Base-by-base conservation (phyloP, 768 basidiomycete genomes). In the Mycena galericulata region DNA sequence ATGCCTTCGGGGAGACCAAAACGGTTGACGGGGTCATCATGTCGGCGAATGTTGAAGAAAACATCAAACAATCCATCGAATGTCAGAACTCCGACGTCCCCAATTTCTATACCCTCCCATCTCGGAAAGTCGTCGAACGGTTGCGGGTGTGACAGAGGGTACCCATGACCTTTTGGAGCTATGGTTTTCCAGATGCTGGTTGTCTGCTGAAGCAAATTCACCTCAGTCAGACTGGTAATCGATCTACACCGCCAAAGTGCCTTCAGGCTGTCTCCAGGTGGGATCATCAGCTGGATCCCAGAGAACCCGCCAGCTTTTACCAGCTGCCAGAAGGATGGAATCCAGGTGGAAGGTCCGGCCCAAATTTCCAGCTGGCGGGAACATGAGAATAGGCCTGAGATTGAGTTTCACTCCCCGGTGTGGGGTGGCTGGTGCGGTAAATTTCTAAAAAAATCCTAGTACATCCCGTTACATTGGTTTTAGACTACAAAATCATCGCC, bases 61-160 rank as follows among this genome's bases (percentile, higher is more conserved):
- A 32, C n/a, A 34, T 59, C 30, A 22, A 59, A 59, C 15, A 12
- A 17, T 1, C 57, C 57, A 20, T 47, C 57, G 15, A 18, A n/a
- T n/a, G 41, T 34, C 20, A 59, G n/a, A 47, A 46, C 45, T 22
- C 57, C 57, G 12, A 59, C 45, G 22, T 59, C 57, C 6, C 57
- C 57, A 26, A 59, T 59, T 34, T 59, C n/a, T 20, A 36, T 30
- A 2, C 57, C 57, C 22, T 11, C 24, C 11, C 22, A 4, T 34
- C 43, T 30, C n/a, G 40, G 55, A 12, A 59, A 32, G 18, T 59
- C 45, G 30, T 59, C 45, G 20, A n/a, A 20, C 4, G 57, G 57
- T 15, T 59, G 57, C 3, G 57, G 57, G 24, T 59, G n/a, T 3
- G 45, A 47, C 43, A 59, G 18, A 9, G 57, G 57, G n/a, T 59